A percentile compares a stretch with the other conserved stretches of the same genome.
These are phyloP conservation scores for Ramaria sp. DNA, from an alignment of 768 basidiomycete genomes.

Conservation along the genomic window DNA sequence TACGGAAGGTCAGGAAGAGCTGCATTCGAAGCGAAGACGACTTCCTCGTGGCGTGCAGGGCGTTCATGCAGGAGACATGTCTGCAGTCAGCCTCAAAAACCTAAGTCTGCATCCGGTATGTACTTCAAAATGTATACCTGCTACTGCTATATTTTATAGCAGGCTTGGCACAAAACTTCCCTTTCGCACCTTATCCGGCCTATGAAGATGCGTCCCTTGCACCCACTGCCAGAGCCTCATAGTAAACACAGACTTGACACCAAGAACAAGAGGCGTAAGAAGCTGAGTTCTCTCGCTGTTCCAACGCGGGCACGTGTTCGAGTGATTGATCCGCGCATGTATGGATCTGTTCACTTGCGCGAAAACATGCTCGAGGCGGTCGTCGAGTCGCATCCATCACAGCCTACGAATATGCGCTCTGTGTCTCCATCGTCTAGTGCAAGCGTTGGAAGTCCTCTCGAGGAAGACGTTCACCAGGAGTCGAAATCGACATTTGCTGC, in stretches of 20 bases:
- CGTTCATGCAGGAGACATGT: constrained; percentile 50
- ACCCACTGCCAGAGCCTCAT: constrained; percentile 37
- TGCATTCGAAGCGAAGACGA: constrained; percentile 21
- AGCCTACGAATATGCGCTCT: neutral
- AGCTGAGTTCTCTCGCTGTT: constrained; percentile 35
- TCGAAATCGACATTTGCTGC: neutral
- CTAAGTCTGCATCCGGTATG: constrained; percentile 29
- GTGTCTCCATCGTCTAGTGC: neutral
- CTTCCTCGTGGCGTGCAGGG: constrained; percentile 22
- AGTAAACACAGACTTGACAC: neutral
- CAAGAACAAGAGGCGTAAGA: constrained; percentile 12
- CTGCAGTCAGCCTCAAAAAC: constrained; percentile 48
- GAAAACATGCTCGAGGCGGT: constrained; percentile 44
- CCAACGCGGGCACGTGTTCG: constrained; percentile 47
- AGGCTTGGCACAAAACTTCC: constrained; percentile 62
- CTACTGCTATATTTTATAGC: neutral
- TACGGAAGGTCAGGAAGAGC: constrained; percentile 14
- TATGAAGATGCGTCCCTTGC: constrained; percentile 58
- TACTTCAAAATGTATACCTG: neutral
- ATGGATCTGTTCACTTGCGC: constrained; percentile 59
- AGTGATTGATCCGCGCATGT: constrained; percentile 65
- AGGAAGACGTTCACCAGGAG: neutral
- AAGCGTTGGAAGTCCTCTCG: neutral
- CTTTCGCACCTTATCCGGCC: constrained; percentile 57
- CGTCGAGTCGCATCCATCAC: neutral